Percentiles rank a stretch among this genome's conserved stretches.
phyloP scores from a whole-genome alignment of 805 yeast genomes.

The Debaryomyces prosopidis region DNA sequence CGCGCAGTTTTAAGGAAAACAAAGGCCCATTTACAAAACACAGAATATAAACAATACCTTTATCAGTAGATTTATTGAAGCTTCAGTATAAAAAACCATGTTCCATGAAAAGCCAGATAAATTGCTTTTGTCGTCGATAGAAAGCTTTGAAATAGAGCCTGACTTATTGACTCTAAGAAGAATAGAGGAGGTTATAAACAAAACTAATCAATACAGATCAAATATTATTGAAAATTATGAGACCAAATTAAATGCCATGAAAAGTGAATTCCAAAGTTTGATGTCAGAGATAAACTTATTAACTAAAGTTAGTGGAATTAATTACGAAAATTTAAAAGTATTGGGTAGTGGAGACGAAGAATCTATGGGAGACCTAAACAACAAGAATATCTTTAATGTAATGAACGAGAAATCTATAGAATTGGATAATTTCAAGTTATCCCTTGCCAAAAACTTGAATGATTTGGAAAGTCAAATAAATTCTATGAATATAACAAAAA shows the following conservation, averaged over 20 bases:
- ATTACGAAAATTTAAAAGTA: slow-evolving; percentile 17
- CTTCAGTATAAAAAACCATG: slow-evolving; percentile 12
- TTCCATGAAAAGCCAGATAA: slow-evolving; percentile 33
- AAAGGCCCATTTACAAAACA: not conserved
- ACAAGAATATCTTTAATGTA: slow-evolving; percentile 25
- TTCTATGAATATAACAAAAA: slow-evolving; percentile 29
- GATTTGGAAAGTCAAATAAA: slow-evolving; percentile 47
- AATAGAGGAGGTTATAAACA: slow-evolving; percentile 37
- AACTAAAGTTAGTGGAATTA: slow-evolving; percentile 20
- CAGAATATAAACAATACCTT: not conserved
- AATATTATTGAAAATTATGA: slow-evolving; percentile 18
- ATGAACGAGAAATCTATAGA: slow-evolving; percentile 28
- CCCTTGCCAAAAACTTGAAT: slow-evolving; percentile 53
- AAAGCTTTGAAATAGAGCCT: slow-evolving; percentile 52
- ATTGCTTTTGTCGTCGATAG: slow-evolving; percentile 43
- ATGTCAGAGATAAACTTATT: slow-evolving; percentile 18
- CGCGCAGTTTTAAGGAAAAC: slow-evolving; percentile 3
- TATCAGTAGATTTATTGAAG: not conserved
- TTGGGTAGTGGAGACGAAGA: slow-evolving; percentile 6
- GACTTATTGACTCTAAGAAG: slow-evolving; percentile 48
- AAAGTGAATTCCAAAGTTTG: slow-evolving; percentile 9
- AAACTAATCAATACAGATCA: slow-evolving; percentile 28
- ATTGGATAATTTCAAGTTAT: slow-evolving; percentile 48
- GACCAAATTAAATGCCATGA: slow-evolving; percentile 7
- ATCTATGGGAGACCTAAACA: slow-evolving; percentile 4